Evolutionary conservation across 441 rosid genomes (phyloP).

Genomic region (Croton setiger): DNA sequence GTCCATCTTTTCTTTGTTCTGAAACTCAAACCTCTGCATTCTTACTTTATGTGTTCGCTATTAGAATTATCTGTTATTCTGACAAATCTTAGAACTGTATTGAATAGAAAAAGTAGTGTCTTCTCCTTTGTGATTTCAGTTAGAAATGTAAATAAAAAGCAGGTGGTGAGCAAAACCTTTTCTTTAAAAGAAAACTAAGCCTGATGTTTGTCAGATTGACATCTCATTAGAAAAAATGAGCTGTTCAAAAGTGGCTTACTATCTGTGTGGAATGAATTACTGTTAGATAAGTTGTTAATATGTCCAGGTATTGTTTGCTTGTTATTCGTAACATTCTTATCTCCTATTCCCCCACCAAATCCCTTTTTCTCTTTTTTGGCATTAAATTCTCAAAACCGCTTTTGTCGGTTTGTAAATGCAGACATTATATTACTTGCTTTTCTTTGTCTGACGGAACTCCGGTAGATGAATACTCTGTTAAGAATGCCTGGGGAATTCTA

Average conservation of each 20-base stretch:
- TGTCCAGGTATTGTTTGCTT: neutral
- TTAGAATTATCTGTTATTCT: constrained; percentile 25
- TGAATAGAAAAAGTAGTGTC: constrained; percentile 6
- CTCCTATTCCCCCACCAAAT: neutral
- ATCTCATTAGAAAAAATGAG: neutral
- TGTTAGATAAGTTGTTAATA: neutral
- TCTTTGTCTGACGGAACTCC: constrained; percentile 4
- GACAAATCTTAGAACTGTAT: constrained; percentile 25
- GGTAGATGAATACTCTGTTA: constrained; percentile 2
- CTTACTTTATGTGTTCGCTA: constrained; percentile 15
- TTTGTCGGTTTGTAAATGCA: neutral
- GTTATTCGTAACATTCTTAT: neutral
- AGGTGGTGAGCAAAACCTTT: neutral
- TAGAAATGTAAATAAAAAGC: constrained; percentile 13
- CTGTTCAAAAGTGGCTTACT: neutral
- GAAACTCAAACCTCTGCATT: constrained; percentile 12
- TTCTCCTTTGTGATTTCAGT: constrained; percentile 17
- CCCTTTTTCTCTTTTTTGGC: neutral
- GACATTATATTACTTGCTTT: neutral
- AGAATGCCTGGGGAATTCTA: constrained; percentile 3
- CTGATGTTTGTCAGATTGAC: constrained; percentile 3
- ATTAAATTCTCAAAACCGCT: constrained; percentile 2
- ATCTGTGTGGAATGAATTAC: neutral
- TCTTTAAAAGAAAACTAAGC: constrained; percentile 14
- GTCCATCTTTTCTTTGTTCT: constrained; percentile 15